A percentile compares a stretch with the other conserved stretches of the same genome.
These are phyloP conservation scores for Solanum habrochaites DNA, from an alignment of 257 asterid species.

Conservation along the genomic window DNA sequence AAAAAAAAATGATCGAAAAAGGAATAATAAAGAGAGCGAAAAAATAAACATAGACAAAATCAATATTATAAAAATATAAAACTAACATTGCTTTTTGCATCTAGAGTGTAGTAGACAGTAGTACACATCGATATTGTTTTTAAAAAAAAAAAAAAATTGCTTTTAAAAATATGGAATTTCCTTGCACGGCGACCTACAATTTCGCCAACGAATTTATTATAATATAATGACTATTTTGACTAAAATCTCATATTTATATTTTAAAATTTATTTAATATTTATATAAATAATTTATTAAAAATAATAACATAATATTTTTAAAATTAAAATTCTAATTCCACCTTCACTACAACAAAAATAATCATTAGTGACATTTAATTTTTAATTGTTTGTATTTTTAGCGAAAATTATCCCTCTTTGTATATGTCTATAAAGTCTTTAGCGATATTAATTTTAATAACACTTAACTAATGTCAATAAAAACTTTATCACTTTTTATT, in stretches of 20 bases:
- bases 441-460: rapidly evolving
- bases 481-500: too few relatives aligned
- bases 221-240: background rate
- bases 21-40: background rate
- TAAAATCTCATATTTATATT: background rate
- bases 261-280: background rate
- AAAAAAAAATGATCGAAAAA: background rate
- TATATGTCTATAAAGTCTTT: too few relatives aligned
- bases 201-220: background rate
- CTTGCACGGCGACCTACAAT: background rate
- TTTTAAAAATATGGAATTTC: background rate
- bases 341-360: too few relatives aligned
- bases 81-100: background rate
- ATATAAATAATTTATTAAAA: background rate
- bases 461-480: rapidly evolving
- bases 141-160: too few relatives aligned
- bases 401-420: rapidly evolving
- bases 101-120: background rate
- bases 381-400: too few relatives aligned
- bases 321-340: background rate
- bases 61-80: background rate
- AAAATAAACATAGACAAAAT: background rate
- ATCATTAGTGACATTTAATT: too few relatives aligned
- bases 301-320: background rate
- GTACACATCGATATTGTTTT: background rate